A percentile compares a stretch with the other conserved stretches of the same genome.
Conservation (phyloP, 2,329 filamentous ascomycete species). For the Apiospora kogelbergensis region DNA sequence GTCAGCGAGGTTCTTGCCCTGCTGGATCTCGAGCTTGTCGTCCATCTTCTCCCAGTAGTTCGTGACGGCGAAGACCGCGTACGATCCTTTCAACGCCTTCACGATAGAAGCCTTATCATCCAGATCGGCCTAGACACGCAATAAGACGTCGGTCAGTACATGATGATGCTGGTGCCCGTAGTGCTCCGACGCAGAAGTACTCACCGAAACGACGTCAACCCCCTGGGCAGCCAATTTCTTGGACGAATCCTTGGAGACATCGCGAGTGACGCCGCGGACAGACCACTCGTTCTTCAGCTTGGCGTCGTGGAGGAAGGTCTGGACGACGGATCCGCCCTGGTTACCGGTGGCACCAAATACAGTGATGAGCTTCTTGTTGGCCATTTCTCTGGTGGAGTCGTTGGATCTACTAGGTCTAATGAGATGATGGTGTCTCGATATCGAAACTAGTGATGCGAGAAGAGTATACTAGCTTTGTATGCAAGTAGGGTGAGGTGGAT, state of each 20-base stretch:
- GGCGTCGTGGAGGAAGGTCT: conserved; percentile 37
- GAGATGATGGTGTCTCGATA: background rate
- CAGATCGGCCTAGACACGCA: conserved; percentile 43
- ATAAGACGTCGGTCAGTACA: background rate
- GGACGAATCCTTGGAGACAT: conserved; percentile 41
- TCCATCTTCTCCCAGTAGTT: conserved; percentile 49
- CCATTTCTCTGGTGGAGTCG: conserved; percentile 16
- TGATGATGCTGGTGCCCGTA: background rate
- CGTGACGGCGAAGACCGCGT: conserved; percentile 53
- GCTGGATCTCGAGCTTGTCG: conserved; percentile 41
- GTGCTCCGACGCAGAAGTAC: conserved; percentile 16
- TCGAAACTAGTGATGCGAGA: background rate
- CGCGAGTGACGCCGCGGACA: conserved; percentile 57
- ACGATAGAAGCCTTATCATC: conserved; percentile 44
- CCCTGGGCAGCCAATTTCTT: conserved; percentile 44
- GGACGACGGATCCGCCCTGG: conserved; percentile 58
- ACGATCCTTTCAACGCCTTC: conserved; percentile 43
- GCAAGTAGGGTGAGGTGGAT: background rate
- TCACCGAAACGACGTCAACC: conserved; percentile 48
- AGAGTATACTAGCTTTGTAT: background rate
- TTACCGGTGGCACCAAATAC: conserved; percentile 61
- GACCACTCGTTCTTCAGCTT: conserved; percentile 46
- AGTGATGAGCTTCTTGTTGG: conserved; percentile 45
- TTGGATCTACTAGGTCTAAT: too few relatives aligned
- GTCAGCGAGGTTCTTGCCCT: conserved; percentile 48